These are phyloP conservation scores for Hyphodiscus sp. DNA, from an alignment of 2,329 filamentous ascomycete species.

Conservation along the genomic window DNA sequence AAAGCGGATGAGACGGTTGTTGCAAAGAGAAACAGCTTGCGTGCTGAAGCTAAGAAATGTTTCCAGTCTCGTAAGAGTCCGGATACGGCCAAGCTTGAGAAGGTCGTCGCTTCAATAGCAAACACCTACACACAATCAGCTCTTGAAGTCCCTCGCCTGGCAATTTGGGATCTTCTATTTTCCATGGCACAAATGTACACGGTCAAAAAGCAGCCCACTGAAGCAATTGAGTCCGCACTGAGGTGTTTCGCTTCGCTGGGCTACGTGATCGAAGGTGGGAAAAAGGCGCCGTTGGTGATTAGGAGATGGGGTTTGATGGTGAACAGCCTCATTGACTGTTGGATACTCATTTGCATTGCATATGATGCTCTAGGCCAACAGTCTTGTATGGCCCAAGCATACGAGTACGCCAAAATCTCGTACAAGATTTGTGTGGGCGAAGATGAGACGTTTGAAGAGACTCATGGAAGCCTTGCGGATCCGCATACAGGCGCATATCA, in stretches of 20 bases:
- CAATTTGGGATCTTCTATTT: constrained; percentile 13
- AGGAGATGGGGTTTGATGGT: constrained; percentile 27
- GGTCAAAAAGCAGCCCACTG: neutral
- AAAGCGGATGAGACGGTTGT: neutral
- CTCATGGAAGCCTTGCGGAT: neutral
- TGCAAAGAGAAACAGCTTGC: neutral
- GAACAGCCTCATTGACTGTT: constrained; percentile 24
- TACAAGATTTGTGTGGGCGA: constrained; percentile 32
- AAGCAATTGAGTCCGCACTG: constrained; percentile 1
- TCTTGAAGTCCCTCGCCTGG: constrained; percentile 23
- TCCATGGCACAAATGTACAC: constrained; percentile 16
- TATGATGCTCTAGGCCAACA: constrained; percentile 19
- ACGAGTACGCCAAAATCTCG: constrained; percentile 27
- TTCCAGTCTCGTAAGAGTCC: neutral
- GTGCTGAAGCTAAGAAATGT: neutral
- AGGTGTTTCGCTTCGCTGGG: constrained; percentile 3
- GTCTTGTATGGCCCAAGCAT: constrained; percentile 17
- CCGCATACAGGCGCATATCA: too few relatives aligned
- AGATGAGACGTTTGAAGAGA: constrained; percentile 28
- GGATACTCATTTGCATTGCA: constrained; percentile 24
- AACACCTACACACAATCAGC: constrained; percentile 23
- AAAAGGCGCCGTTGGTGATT: constrained; percentile 1
- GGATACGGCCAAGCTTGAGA: constrained; percentile 10
- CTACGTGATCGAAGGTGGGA: constrained; percentile 7
- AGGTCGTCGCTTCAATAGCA: constrained; percentile 10